Conservation (phyloP, 176 grass and related monocot species). For the Coix lacrymajobi region DNA sequence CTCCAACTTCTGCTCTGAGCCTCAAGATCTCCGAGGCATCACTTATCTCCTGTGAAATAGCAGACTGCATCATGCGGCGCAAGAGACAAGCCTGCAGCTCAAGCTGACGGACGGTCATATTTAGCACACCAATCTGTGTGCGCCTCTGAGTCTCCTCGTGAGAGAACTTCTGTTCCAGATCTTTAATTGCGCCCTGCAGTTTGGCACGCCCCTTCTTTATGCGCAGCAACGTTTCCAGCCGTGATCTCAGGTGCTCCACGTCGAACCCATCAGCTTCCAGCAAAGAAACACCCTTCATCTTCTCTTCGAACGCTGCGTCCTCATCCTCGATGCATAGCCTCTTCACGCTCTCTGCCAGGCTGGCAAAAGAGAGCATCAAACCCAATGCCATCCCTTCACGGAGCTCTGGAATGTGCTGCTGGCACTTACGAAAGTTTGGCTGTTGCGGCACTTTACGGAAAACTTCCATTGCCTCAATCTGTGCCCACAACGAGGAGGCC, state of each 20-base stretch:
- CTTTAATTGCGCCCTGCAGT: not conserved
- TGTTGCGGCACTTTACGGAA: constrained; percentile 36
- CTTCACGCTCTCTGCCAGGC: constrained; percentile 36
- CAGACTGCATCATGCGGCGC: not conserved
- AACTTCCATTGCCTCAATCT: constrained; percentile 47
- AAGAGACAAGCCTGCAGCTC: constrained; percentile 5
- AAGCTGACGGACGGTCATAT: not conserved
- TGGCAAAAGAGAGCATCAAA: constrained; percentile 54
- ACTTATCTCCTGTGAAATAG: not conserved
- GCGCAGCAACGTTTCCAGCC: constrained; percentile 30
- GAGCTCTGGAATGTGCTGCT: constrained; percentile 27
- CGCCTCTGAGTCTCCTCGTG: not conserved
- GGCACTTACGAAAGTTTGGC: constrained; percentile 37
- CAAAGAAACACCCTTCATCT: constrained; percentile 32
- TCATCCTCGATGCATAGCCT: constrained; percentile 27
- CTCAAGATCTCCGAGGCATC: constrained; percentile 3
- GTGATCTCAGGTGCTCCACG: constrained; percentile 32
- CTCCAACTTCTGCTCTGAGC: not conserved
- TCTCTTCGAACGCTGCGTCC: constrained; percentile 24
- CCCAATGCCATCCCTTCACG: constrained; percentile 70
- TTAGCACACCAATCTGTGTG: not conserved
- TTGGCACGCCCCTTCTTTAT: not conserved
- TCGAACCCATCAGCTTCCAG: constrained; percentile 68
- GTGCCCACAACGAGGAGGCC: constrained; percentile 38
- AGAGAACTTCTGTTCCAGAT: not conserved